Base-by-base conservation (phyloP, 78 protist species). In the Dictyostelium intermedium region DNA sequence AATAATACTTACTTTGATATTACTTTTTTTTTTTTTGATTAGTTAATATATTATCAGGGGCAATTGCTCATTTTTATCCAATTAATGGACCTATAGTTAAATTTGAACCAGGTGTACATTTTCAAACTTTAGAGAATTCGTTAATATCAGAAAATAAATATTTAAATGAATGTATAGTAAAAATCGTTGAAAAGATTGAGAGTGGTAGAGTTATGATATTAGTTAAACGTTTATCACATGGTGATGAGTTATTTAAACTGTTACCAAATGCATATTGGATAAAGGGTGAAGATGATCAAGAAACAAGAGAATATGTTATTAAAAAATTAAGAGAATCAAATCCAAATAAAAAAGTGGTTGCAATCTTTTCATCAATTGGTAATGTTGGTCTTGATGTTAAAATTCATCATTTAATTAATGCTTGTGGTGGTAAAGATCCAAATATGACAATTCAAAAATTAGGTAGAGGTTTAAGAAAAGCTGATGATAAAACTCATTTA, bases 361-460 rank as follows among this genome's bases (percentile, higher is more conserved):
- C 95, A 4, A 91, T 91, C 3, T 85, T 91, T n/a, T 85, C 92
- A 14, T 82, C 95, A 3, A 91, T 91, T 47, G 95, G 95, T 72
- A 82, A 85, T 79, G 92, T 91, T 70, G 95, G 95, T 72, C 9
- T 91, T 18, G 91, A 91, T 66, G 87, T 91, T 39, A 45, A 83
- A 39, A 78, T 91, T 70, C 95, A 91, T 72, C 95, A 91, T 66
- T 41, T 91, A 6, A 84, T 91, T 10, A 91, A 91, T 72, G 87
- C 89, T 41, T 47, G 84, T 70, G 95, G 95, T 82, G 95, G 95
- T 27, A 91, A 82, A 72, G 95, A 91, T 69, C 92, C 95, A 80
- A 91, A 84, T 13, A 77, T 70, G 89, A 84, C 91, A 61, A 70
- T 91, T 37, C 95, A 91, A 39, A 91, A 91, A 66, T 78, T 91